Conservation (phyloP, 441 rosid species). For the Dalechampia spathulata region DNA sequence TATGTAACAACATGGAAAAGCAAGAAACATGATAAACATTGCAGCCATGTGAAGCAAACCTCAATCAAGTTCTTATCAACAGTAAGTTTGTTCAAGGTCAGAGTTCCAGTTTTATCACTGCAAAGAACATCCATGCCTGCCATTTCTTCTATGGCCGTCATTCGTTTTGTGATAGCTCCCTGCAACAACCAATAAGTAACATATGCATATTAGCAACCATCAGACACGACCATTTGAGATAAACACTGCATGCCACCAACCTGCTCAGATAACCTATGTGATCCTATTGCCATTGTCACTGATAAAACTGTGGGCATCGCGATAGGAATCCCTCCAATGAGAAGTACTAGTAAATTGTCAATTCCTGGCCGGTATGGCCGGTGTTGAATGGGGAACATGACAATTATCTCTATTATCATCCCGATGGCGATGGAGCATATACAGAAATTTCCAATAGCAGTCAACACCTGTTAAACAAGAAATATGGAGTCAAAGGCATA, state of each 20-base stretch:
- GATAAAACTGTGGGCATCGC: slow-evolving; percentile 98
- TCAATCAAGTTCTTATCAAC: slow-evolving; percentile 87
- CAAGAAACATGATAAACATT: neutral
- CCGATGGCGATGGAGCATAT: slow-evolving; percentile 92
- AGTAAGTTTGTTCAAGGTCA: slow-evolving; percentile 83
- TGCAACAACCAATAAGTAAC: too few species aligned
- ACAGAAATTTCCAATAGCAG: slow-evolving; percentile 96
- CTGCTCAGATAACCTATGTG: slow-evolving; percentile 91
- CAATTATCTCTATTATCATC: slow-evolving; percentile 81
- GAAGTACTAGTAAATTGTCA: slow-evolving; percentile 89
- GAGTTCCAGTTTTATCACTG: slow-evolving; percentile 95
- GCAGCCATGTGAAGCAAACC: slow-evolving; percentile 47
- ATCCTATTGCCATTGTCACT: slow-evolving; percentile 96
- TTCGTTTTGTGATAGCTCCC: slow-evolving; percentile 98
- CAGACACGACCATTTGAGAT: too few species aligned
- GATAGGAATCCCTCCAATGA: slow-evolving; percentile 96
- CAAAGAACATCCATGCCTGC: slow-evolving; percentile 99
- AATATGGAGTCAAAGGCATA: slow-evolving; percentile 7
- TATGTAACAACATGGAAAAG: slow-evolving; percentile 5
- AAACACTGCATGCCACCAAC: too few species aligned
- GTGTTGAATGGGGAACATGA: slow-evolving; percentile 92
- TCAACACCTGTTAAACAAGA: slow-evolving; percentile 55
- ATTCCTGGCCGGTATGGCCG: slow-evolving; percentile 88
- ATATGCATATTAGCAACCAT: too few species aligned
- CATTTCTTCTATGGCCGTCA: slow-evolving; percentile 99